Evolutionary conservation across 176 grass and related monocot genomes (phyloP).

Genomic region (Lolium multiflorum): DNA sequence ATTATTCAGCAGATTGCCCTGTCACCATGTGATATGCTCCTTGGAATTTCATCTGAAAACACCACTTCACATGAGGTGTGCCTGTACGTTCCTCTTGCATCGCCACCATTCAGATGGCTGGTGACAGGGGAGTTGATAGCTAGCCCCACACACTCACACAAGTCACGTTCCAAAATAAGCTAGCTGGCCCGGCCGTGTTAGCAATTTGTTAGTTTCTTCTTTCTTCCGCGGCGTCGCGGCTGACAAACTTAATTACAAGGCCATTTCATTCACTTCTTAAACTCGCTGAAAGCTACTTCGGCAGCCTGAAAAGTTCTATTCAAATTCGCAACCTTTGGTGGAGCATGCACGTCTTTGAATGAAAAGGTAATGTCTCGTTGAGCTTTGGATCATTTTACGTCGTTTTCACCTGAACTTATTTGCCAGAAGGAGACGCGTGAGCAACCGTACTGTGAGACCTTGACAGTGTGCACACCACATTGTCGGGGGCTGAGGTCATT

Average conservation of each 20-base stretch:
- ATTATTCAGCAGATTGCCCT: not conserved
- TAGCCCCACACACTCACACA: not conserved
- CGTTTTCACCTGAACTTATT: no score
- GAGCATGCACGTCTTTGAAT: not conserved
- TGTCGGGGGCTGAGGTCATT: no score
- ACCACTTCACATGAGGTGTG: not conserved
- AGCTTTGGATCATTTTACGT: no score
- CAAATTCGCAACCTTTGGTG: not conserved
- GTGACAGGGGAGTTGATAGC: constrained; percentile 1
- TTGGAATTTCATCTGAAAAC: not conserved
- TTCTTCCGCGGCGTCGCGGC: not conserved
- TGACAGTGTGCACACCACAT: no score
- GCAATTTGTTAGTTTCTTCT: not conserved
- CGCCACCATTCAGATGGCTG: not conserved
- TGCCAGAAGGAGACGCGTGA: no score
- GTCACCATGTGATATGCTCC: constrained; percentile 1
- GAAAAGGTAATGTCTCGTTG: not conserved
- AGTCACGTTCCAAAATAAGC: not conserved
- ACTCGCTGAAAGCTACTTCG: not conserved
- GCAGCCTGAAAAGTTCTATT: not conserved
- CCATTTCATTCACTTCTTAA: not conserved
- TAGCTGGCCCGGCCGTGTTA: not conserved
- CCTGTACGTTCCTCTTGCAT: not conserved
- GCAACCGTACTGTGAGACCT: no score
- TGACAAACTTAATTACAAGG: not conserved